Percentiles rank a stretch among this genome's conserved stretches.
Evolutionary conservation across 352 stramenopile species (phyloP).

Genomic region (Phytophthora palmivora): DNA sequence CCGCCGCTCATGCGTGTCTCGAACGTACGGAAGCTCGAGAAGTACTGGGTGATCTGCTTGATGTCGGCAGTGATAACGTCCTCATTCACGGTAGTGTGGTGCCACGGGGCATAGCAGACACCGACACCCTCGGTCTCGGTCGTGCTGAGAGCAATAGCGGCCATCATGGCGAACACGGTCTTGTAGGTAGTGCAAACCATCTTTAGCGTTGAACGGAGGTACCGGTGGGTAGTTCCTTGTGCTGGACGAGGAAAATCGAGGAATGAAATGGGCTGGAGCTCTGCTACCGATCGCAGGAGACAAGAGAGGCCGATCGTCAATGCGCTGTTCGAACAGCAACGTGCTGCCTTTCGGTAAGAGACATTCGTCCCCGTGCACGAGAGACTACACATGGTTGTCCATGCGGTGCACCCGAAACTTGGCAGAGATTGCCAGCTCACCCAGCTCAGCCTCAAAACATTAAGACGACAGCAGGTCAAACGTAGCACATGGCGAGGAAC

Average conservation of each 20-base stretch:
- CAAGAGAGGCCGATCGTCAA: constrained; percentile 21
- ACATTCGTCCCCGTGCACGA: constrained; percentile 17
- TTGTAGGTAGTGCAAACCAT: constrained; percentile 53
- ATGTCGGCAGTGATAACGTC: constrained; percentile 46
- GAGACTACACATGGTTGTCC: constrained; percentile 36
- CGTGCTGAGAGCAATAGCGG: constrained; percentile 21
- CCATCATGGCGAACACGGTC: constrained; percentile 44
- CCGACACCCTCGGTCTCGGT: constrained; percentile 28
- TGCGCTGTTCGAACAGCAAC: constrained; percentile 36
- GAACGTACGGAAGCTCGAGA: constrained; percentile 74
- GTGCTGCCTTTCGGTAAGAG: constrained; percentile 34
- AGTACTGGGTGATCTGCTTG: constrained; percentile 47
- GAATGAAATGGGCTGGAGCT: constrained; percentile 25
- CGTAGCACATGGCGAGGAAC: constrained; percentile 29
- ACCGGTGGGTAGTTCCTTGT: constrained; percentile 31
- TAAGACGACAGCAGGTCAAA: constrained; percentile 18
- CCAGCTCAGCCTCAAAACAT: constrained; percentile 14
- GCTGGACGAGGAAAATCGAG: constrained; percentile 40
- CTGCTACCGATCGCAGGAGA: constrained; percentile 16
- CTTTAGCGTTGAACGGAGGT: constrained; percentile 13
- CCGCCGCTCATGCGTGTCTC: constrained; percentile 58
- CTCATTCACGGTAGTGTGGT: constrained; percentile 43
- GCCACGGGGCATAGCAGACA: constrained; percentile 73
- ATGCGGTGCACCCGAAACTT: constrained; percentile 30
- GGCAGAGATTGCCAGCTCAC: constrained; percentile 26